Base-by-base conservation (phyloP, 2,329 filamentous ascomycete species). In the Colletotrichum truncatum region DNA sequence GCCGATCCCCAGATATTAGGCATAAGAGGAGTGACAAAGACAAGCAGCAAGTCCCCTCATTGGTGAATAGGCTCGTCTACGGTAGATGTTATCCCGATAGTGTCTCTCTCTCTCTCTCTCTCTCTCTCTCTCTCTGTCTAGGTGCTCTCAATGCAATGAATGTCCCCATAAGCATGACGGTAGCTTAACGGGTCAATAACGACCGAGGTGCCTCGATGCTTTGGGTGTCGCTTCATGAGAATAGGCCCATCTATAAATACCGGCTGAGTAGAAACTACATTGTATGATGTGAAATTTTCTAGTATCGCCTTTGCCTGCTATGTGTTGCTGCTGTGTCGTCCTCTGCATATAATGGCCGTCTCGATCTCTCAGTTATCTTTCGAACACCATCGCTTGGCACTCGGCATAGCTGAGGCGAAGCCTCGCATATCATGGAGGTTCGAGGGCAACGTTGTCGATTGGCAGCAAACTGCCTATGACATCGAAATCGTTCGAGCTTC, bases 401-500 rank as follows among this genome's bases (percentile, higher is more conserved):
- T 84, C 3, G 82, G 82, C 6, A 83, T 85, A 26, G 79, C 74
- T 3, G 81, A 84, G 57, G 69, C 73, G 0, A 56, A 73, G 9
- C 83, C 82, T 8, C 75, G 82, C 0, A 78, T 85, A 43, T 83
- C 82, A 2, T 85, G 82, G 82, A 69, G 76, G 4, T 83, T 84
- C 46, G 73, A 74, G 4, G 78, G 79, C 2, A 70, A 75, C 6
- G 75, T 73, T 7, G 45, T 72, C 0, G 70, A 81, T 64, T 85
- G 81, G 81, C 73, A 74, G 4, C 83, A 85, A 66, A 73, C 69
- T 6, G 71, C 75, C 7, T 85, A 85, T 43, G 80, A 81, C 4
- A 66, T 85, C 3, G 78, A 84, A 59, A 72, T 85, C 9, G 67
- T 67, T 2, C 74, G 74, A 4, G 66, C 67, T 2, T 60, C 49